Base-by-base conservation (phyloP, 2,329 filamentous ascomycete genomes). In the Arachnopeziza araneosa region DNA sequence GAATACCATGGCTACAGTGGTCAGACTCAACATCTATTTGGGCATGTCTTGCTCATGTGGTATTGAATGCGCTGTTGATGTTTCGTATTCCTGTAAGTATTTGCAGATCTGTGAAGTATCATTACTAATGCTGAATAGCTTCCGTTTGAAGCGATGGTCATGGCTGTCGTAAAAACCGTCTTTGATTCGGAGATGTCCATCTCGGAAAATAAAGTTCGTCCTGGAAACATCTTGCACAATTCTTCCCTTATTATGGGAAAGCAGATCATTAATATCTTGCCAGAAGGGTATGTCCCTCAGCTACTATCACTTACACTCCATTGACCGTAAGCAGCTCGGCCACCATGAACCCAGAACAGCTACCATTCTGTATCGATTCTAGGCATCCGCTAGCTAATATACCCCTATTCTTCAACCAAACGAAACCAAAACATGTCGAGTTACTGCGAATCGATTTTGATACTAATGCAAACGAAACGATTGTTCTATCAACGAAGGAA, bases 1-100 rank as follows among this genome's bases (percentile, higher is more conserved):
- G 90, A 73, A 96, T 99, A 81, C 95, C 95, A 60, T 99, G 95
- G 96, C 80, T 99, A 60, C 92, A 98, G 78, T 91, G 93, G 78
- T 91, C 90, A n/a, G 66, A 68, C 49, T 52, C 58, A 26, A 51
- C 89, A 90, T 70, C 82, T 84, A 44, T 86, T 86, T 78, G 83
- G 32, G 76, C 93, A 23, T 96, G 95, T 70, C 74, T 89, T 53
- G 67, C 81, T 2, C 92, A 97, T 73, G 82, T 88, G 2, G 71
- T 89, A 1, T 74, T 90, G 56, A 91, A 97, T 77, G 89, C 87
- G 67, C 87, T 96, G 78, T 77, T 97, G 67, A 97, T 97, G 93
- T 96, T 96, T 74, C 88, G 91, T 65, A 88, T 98, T 62, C 88
- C 89, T 50, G 85, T 91, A 74, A 69, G 83, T 76, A 61, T 61